Evolutionary conservation across 306 rosid genomes (phyloP).

Genomic region (Mucuna pruriens): DNA sequence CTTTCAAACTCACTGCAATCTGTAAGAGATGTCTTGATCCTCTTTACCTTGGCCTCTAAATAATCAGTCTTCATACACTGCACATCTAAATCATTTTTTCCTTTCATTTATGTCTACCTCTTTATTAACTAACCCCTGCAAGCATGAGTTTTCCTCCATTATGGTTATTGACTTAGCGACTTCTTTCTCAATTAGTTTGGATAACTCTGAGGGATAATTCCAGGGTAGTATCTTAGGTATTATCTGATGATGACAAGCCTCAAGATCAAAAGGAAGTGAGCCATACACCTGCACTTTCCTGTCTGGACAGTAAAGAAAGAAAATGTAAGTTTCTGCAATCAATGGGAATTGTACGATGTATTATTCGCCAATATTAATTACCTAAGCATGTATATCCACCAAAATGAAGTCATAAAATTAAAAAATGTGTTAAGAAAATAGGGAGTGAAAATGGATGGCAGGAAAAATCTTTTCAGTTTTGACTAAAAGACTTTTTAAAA

Average conservation of each 20-base stretch:
- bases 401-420: neutral
- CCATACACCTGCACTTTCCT: conserved; percentile 52
- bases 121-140: conserved; percentile 47
- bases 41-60: conserved; percentile 54
- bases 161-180: conserved; percentile 51
- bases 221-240: conserved; percentile 84
- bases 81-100: conserved; percentile 38
- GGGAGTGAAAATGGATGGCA: neutral
- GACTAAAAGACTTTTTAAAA: neutral
- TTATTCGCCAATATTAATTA: neutral
- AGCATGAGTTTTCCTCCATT: conserved; percentile 53
- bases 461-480: neutral
- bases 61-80: conserved; percentile 37
- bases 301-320: conserved; percentile 50
- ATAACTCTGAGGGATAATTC: conserved; percentile 77
- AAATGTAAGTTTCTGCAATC: conserved; percentile 32
- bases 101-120: conserved; percentile 48
- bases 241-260: conserved; percentile 69
- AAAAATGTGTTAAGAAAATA: neutral
- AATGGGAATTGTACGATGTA: neutral
- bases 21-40: conserved; percentile 53
- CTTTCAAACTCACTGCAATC: conserved; percentile 53
- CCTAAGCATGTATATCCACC: neutral
- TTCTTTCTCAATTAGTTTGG: conserved; percentile 74
- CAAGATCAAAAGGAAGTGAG: conserved; percentile 74